phyloP scores from a whole-genome alignment of 2,329 filamentous ascomycete genomes.

The Aspergillus candidus region DNA sequence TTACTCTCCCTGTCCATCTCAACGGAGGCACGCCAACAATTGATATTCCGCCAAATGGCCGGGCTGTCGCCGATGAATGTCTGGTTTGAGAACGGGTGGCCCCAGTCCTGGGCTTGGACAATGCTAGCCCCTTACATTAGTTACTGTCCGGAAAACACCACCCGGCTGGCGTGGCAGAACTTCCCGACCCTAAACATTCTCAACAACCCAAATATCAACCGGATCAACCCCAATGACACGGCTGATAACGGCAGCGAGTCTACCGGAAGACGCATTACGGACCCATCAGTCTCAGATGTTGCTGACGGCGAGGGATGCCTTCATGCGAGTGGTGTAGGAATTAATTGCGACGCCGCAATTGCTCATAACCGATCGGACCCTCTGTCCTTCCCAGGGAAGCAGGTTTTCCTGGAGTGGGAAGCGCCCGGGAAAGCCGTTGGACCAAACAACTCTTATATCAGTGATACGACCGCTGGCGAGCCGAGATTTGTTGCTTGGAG shows the following conservation, averaged over 20 bases:
- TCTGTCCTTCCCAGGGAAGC: conserved; percentile 5
- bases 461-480: conserved; percentile 3
- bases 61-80: no score
- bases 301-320: background rate
- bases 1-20: no score
- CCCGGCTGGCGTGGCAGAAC: no score
- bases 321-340: background rate
- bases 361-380: conserved; percentile 3
- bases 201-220: conserved; percentile 1
- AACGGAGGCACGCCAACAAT: no score
- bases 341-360: conserved; percentile 2
- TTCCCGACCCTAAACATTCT: no score
- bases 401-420: conserved; percentile 5
- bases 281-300: conserved; percentile 3
- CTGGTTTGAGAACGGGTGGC: no score
- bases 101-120: no score
- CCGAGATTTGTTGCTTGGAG: conserved; percentile 8
- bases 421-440: conserved; percentile 1
- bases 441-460: conserved; percentile 9
- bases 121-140: no score
- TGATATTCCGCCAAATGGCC: no score
- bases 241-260: background rate
- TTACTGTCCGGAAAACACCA: no score
- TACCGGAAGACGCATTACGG: conserved; percentile 2
- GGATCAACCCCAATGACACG: conserved; percentile 1